Conservation (phyloP, 1,284 basidiomycete genomes). For the Nidula niveotomentosa region DNA sequence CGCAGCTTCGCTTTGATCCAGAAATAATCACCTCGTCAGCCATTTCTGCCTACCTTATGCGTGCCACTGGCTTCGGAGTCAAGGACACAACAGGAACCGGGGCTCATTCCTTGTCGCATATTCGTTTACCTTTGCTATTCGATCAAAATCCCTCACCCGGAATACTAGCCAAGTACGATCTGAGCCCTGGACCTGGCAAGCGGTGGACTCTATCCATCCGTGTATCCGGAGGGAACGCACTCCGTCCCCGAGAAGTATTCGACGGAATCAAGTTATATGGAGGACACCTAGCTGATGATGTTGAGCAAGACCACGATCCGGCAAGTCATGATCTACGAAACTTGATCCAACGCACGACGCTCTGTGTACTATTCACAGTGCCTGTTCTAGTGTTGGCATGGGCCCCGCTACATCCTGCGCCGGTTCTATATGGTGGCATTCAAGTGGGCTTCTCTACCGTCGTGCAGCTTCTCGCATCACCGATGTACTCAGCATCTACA, state of each 20-base stretch:
- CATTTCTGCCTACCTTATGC: constrained; percentile 12
- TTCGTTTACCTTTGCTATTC: constrained; percentile 11
- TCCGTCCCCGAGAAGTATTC: constrained; percentile 14
- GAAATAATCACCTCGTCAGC: constrained; percentile 10
- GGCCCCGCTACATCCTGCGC: constrained; percentile 24
- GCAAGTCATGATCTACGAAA: neutral
- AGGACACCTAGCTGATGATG: constrained; percentile 7
- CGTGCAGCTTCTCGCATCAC: constrained; percentile 37
- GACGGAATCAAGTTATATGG: constrained; percentile 10
- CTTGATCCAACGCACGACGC: constrained; percentile 20
- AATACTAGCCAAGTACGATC: neutral
- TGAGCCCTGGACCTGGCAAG: neutral
- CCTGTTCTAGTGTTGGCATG: constrained; percentile 46
- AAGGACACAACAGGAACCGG: constrained; percentile 3
- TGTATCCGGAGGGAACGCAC: constrained; percentile 6
- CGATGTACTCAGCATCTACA: constrained; percentile 34
- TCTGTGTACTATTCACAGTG: constrained; percentile 33
- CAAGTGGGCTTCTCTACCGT: constrained; percentile 38
- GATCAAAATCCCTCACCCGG: neutral
- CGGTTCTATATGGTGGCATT: constrained; percentile 31
- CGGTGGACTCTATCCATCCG: constrained; percentile 4
- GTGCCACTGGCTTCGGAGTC: constrained; percentile 14
- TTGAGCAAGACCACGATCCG: neutral
- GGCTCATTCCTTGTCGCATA: neutral
- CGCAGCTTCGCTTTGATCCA: constrained; percentile 12